phyloP scores from a whole-genome alignment of 2,329 filamentous ascomycete species.

The Ascochyta viciae-villosae region DNA sequence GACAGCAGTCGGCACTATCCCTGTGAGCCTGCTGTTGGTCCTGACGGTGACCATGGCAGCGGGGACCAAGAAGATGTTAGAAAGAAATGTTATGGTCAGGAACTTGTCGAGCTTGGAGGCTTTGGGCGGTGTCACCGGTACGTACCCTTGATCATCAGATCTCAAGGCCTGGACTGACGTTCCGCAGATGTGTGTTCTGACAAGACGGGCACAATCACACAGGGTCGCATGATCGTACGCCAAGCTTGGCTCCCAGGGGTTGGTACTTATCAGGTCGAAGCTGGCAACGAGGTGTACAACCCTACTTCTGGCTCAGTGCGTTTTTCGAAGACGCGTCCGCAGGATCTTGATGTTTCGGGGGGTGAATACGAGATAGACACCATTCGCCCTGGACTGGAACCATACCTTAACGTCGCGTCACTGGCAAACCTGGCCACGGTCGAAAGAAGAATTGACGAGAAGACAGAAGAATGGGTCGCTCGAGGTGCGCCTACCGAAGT shows the following conservation, averaged over 20 bases:
- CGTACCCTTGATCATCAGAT: neutral
- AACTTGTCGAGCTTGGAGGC: constrained; percentile 46
- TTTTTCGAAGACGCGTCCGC: constrained; percentile 31
- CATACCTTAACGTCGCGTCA: constrained; percentile 42
- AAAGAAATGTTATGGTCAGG: constrained; percentile 44
- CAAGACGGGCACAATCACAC: constrained; percentile 43
- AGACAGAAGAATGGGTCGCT: constrained; percentile 31
- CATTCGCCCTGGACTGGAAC: constrained; percentile 34
- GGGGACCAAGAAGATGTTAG: constrained; percentile 45
- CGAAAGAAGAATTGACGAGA: constrained; percentile 48
- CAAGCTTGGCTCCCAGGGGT: constrained; percentile 42
- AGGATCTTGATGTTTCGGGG: constrained; percentile 33
- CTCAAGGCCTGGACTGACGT: neutral
- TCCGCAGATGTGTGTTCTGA: constrained; percentile 43
- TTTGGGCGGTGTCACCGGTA: constrained; percentile 44
- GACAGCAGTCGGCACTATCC: constrained; percentile 45
- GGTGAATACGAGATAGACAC: constrained; percentile 22
- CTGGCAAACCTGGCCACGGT: constrained; percentile 60
- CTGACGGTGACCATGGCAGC: constrained; percentile 48
- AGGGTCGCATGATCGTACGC: constrained; percentile 43
- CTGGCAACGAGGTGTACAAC: constrained; percentile 35
- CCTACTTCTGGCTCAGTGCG: constrained; percentile 37
- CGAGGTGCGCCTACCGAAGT: constrained; percentile 65
- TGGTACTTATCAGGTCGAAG: constrained; percentile 41
- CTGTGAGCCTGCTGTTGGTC: constrained; percentile 42